Base-by-base conservation (phyloP, 495 filamentous ascomycete species). In the Extremus antarcticus region DNA sequence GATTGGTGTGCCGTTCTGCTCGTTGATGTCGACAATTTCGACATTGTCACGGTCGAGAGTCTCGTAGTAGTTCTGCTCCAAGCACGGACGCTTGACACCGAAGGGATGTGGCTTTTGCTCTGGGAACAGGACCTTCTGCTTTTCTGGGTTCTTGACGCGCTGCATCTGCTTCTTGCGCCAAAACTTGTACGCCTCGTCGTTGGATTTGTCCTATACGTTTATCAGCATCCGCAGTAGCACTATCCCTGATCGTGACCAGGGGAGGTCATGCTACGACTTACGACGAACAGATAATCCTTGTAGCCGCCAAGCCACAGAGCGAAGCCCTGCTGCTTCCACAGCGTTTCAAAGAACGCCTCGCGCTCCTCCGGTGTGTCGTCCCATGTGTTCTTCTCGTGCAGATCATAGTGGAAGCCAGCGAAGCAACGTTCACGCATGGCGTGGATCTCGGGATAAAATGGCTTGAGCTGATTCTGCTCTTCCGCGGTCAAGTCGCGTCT, bases 1-100 rank as follows among this genome's bases (percentile, higher is more conserved):
- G 60, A 76, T 73, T 2, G 72, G 70, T 3, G 46, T 24, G 24
- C 46, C 46, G 46, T 48, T 71, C 13, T 70, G 72, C 21, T 63
- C 58, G 25, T 70, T 68, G 35, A 76, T 57, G 54, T 79, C 71
- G 22, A 81, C 69, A 1, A 81, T 63, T 4, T 68, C 62, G 20
- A 78, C 76, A 56, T 78, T 67, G 0, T 65, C 63, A 56, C 68
- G 60, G 60, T 80, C 78, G 57, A 70, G 72, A 20, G 66, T 58
- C 55, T 81, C 78, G 55, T 76, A 81, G 59, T 75, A 80, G 41
- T 73, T 66, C 29, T 71, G 69, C 61, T 80, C 76, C 7, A 79
- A 67, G 1, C 67, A 70, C 10, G 71, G 66, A 2, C 78, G 71
- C 60, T 75, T 74, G 0, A 71, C 74, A 8, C 76, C 76, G 50